A percentile compares a stretch with the other conserved stretches of the same genome.
phyloP scores from a whole-genome alignment of 2,329 filamentous ascomycete species.

The Alternaria metachromatica region DNA sequence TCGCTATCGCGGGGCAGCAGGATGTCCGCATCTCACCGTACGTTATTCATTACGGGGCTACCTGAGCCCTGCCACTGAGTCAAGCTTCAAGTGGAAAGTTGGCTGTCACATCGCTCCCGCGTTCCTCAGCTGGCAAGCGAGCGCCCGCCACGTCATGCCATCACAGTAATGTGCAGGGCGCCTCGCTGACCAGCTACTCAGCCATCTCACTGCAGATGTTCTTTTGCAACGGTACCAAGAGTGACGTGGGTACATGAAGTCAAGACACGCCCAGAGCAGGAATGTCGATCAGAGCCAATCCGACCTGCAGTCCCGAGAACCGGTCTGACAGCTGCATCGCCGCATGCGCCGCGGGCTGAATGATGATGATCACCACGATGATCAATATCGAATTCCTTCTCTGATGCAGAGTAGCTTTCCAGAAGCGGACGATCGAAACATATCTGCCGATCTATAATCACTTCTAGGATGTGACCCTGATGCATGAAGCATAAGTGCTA shows the following conservation, averaged over 20 bases:
- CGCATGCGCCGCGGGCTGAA: neutral
- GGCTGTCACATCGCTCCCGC: neutral
- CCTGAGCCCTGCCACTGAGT: conserved; percentile 4
- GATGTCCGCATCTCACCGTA: neutral
- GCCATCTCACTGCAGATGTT: conserved; percentile 4
- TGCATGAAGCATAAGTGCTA: conserved; percentile 8
- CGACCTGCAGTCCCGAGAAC: conserved; percentile 5
- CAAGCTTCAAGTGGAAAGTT: conserved; percentile 5
- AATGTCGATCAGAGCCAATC: conserved; percentile 2
- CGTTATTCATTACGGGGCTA: neutral
- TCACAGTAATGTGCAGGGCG: conserved; percentile 1
- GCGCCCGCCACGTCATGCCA: conserved; percentile 14
- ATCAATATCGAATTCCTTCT: conserved; percentile 12
- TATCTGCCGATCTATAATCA: neutral
- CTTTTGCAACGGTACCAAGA: neutral
- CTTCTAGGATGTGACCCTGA: neutral
- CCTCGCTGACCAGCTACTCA: conserved; percentile 5
- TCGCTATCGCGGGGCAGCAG: neutral
- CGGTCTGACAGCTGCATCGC: conserved; percentile 9
- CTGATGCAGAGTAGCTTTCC: conserved; percentile 2
- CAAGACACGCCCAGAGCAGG: neutral
- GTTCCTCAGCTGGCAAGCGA: conserved; percentile 12
- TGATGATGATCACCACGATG: conserved; percentile 9
- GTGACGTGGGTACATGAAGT: neutral
- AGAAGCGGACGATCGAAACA: conserved; percentile 1